Percentiles rank a stretch among this genome's conserved stretches.
phyloP scores from a whole-genome alignment of 768 basidiomycete species.

The Pisolithus orientalis region DNA sequence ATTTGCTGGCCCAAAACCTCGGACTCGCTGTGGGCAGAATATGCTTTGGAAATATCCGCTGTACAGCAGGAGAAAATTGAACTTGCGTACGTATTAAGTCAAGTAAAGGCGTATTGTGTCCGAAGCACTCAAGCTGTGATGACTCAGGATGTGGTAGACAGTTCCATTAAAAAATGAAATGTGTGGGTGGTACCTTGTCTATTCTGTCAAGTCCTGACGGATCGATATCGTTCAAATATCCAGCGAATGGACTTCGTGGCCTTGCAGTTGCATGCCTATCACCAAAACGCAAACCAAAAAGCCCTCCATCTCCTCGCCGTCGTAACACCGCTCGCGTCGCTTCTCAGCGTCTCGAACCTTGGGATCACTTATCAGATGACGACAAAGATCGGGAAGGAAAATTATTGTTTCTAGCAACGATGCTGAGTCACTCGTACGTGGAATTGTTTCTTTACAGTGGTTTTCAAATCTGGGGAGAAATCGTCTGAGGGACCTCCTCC shows the following conservation, averaged over 20 bases:
- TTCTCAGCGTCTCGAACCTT: too few relatives aligned
- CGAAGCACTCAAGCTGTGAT: constrained; percentile 25
- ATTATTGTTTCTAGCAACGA: too few relatives aligned
- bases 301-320: too few relatives aligned
- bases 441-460: too few relatives aligned
- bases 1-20: constrained; percentile 9
- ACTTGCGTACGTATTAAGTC: constrained; percentile 33
- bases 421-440: too few relatives aligned
- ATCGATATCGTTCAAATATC: constrained; percentile 34
- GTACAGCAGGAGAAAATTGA: constrained; percentile 28
- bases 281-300: constrained; percentile 10
- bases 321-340: too few relatives aligned
- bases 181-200: constrained; percentile 29
- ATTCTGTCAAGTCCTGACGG: not conserved
- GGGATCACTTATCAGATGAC: too few relatives aligned
- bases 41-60: constrained; percentile 34
- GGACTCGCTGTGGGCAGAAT: constrained; percentile 35
- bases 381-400: too few relatives aligned
- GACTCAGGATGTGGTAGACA: constrained; percentile 19
- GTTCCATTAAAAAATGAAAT: constrained; percentile 56
- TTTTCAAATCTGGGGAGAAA: too few relatives aligned
- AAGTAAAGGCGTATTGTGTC: constrained; percentile 28
- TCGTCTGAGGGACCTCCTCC: too few relatives aligned
- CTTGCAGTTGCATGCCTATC: constrained; percentile 38
- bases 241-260: constrained; percentile 41